Conservation (phyloP, 805 yeast species). For the Zygotorulaspora florentina region DNA sequence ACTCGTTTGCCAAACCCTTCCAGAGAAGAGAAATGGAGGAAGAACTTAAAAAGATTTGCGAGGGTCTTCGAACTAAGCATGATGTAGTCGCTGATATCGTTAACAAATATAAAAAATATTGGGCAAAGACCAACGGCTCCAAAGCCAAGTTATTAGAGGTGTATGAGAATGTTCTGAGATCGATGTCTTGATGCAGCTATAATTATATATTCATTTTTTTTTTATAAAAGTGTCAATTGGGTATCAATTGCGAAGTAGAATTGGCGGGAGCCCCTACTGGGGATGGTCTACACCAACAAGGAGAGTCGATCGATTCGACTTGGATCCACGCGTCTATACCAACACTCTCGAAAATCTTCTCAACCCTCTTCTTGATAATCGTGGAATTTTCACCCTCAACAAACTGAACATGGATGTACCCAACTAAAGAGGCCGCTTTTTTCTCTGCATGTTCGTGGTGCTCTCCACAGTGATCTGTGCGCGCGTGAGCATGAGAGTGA, state of each 20-base stretch:
- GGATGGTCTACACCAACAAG: conserved; percentile 61
- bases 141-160: conserved; percentile 30
- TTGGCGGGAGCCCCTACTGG: conserved; percentile 5
- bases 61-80: conserved; percentile 51
- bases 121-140: conserved; percentile 26
- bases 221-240: conserved; percentile 5
- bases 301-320: conserved; percentile 58
- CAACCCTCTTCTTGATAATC: conserved; percentile 56
- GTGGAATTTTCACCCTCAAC: conserved; percentile 59
- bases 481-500: conserved; percentile 40
- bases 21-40: conserved; percentile 72
- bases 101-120: conserved; percentile 52
- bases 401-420: conserved; percentile 79
- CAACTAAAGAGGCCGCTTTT: conserved; percentile 47
- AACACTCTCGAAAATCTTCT: conserved; percentile 46
- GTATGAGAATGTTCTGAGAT: conserved; percentile 26
- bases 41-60: conserved; percentile 61
- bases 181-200: conserved; percentile 9
- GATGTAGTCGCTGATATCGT: conserved; percentile 55
- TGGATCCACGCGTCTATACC: conserved; percentile 59
- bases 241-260: conserved; percentile 6
- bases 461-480: conserved; percentile 27
- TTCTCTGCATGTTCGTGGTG: conserved; percentile 19
- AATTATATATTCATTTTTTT: not conserved
- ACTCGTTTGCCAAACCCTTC: conserved; percentile 85